Conservation (phyloP, 257 asterid species). For the Solanum lignicaule region DNA sequence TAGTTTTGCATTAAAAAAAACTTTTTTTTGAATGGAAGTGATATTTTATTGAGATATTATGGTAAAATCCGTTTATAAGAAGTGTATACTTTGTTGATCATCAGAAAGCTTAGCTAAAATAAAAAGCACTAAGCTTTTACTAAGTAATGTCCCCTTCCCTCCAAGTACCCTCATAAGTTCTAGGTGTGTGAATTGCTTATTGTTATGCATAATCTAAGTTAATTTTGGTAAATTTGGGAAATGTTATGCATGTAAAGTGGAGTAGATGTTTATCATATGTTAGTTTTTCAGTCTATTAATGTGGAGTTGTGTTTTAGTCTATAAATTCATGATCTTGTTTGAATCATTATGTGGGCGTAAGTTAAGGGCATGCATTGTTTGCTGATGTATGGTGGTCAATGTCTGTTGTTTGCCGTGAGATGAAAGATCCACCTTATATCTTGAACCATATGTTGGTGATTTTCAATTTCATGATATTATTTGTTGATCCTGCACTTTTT, state of each 20-base stretch:
- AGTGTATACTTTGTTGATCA: neutral
- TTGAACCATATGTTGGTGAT: neutral
- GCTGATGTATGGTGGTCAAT: neutral
- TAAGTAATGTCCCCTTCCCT: neutral
- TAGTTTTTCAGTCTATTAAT: neutral
- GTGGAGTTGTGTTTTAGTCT: neutral
- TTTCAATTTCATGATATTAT: neutral
- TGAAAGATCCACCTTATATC: neutral
- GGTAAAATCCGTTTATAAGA: neutral
- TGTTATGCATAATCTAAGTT: neutral
- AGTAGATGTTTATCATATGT: neutral
- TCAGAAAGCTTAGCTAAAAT: neutral
- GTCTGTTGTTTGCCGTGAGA: neutral
- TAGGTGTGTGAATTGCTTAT: neutral
- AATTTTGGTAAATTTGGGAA: neutral
- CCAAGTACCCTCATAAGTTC: neutral
- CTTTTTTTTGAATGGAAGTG: neutral
- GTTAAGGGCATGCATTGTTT: neutral
- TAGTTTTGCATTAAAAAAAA: neutral
- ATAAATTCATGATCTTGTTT: neutral
- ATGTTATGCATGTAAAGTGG: neutral
- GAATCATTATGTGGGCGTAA: neutral
- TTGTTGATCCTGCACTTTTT: slow-evolving; percentile 3
- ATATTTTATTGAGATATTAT: neutral
- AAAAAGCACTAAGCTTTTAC: neutral